phyloP scores from a whole-genome alignment of 2,329 filamentous ascomycete species.

The Ustulina deusta region DNA sequence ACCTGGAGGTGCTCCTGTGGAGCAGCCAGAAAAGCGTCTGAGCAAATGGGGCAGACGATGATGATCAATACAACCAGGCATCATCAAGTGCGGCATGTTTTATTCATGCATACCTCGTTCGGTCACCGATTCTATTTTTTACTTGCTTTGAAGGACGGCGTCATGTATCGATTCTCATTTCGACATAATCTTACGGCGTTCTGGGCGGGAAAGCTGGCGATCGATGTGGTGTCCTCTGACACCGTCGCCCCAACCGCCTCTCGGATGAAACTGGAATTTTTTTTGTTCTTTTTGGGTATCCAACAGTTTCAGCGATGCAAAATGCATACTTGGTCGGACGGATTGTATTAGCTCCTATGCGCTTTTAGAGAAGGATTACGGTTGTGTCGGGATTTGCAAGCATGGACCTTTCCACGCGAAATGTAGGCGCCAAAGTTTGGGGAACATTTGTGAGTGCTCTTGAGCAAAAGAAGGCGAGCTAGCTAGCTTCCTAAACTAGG shows the following conservation, averaged over 20 bases:
- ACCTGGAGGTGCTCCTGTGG: constrained; percentile 46
- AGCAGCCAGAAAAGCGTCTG: constrained; percentile 57
- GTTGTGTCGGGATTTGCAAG: neutral
- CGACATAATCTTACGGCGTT: constrained; percentile 33
- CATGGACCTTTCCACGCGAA: neutral
- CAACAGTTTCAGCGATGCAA: constrained; percentile 18
- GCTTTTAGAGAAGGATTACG: neutral
- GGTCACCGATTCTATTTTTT: constrained; percentile 10
- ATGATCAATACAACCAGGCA: constrained; percentile 13
- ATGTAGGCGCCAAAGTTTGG: constrained; percentile 2
- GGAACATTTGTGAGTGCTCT: constrained; percentile 1
- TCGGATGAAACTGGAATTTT: constrained; percentile 16
- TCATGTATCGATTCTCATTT: constrained; percentile 24
- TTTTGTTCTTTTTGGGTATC: constrained; percentile 6
- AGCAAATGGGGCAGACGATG: constrained; percentile 58
- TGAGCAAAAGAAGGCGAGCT: constrained; percentile 14
- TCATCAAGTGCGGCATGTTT: constrained; percentile 12
- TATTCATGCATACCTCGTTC: constrained; percentile 13
- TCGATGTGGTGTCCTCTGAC: constrained; percentile 12
- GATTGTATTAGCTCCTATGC: neutral
- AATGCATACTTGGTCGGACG: constrained; percentile 18
- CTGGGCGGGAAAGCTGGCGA: constrained; percentile 16
- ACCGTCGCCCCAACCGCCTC: constrained; percentile 1
- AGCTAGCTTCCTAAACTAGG: constrained; percentile 19
- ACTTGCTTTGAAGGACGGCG: constrained; percentile 24